Evolutionary conservation across 768 basidiomycete species (phyloP).

Genomic region (Pleurotus platypus): DNA sequence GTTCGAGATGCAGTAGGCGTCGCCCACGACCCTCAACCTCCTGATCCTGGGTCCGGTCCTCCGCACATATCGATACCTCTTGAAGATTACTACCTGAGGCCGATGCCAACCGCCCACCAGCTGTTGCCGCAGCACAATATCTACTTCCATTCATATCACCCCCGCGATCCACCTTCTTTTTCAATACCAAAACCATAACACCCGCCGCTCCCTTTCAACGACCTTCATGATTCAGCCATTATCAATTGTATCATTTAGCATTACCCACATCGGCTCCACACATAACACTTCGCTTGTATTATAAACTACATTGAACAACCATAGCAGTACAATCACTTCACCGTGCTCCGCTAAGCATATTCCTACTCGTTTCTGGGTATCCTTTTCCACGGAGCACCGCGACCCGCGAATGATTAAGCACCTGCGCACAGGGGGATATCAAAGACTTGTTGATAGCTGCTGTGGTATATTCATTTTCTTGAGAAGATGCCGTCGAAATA

Average conservation of each 20-base stretch:
- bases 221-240: neutral
- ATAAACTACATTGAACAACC: too few species aligned
- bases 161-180: neutral
- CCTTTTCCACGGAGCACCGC: too few species aligned
- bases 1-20: slow-evolving; percentile 13
- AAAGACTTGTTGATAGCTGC: too few species aligned
- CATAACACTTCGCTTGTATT: too few species aligned
- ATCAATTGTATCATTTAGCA: slow-evolving; percentile 7
- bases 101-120: neutral
- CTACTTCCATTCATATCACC: neutral
- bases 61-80: neutral
- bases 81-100: neutral
- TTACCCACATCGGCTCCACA: neutral
- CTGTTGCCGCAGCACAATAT: slow-evolving; percentile 2
- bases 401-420: too few species aligned
- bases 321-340: too few species aligned
- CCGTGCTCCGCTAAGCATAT: too few species aligned
- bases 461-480: neutral
- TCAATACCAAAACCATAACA: neutral
- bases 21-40: neutral
- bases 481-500: slow-evolving; percentile 5
- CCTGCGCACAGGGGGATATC: too few species aligned
- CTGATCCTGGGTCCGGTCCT: neutral
- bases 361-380: too few species aligned
- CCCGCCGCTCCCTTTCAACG: neutral